Evolutionary conservation across 2,329 filamentous ascomycete species (phyloP).

Genomic region (Microdochium trichocladiopsis): DNA sequence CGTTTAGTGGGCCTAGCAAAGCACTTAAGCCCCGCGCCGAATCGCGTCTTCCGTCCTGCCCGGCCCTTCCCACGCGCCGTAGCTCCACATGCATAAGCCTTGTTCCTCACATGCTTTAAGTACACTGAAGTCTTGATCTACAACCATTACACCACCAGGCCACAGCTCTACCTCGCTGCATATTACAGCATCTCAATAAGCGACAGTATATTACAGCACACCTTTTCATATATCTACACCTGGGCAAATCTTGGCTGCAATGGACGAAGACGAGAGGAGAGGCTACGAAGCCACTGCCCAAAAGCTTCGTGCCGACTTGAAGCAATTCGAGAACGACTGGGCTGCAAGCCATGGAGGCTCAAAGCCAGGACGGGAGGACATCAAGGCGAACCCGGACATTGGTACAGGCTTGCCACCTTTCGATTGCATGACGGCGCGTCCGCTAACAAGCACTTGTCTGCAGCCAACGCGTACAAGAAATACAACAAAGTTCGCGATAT

Average conservation of each 20-base stretch:
- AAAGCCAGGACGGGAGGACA: conserved; percentile 68
- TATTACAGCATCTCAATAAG: too few species aligned
- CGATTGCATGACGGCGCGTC: not conserved
- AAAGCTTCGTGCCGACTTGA: conserved; percentile 60
- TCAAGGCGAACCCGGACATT: conserved; percentile 65
- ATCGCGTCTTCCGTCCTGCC: not conserved
- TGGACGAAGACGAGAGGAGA: conserved; percentile 38
- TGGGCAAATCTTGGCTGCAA: conserved; percentile 12
- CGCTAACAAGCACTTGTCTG: not conserved
- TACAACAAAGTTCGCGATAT: conserved; percentile 62
- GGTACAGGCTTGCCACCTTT: conserved; percentile 37
- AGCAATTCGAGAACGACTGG: conserved; percentile 68
- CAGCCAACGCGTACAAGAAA: conserved; percentile 69
- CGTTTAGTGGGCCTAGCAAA: not conserved
- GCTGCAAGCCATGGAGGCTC: conserved; percentile 52
- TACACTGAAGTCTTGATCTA: too few species aligned
- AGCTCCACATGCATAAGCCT: not conserved
- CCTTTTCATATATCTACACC: not conserved
- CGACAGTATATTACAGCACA: not conserved
- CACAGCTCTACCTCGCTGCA: too few species aligned
- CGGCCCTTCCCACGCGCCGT: not conserved
- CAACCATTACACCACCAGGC: too few species aligned
- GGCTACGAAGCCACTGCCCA: conserved; percentile 43
- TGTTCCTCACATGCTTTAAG: too few species aligned
- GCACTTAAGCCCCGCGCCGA: not conserved